phyloP scores from a whole-genome alignment of 2,329 filamentous ascomycete genomes.

The Colletotrichum phormii region DNA sequence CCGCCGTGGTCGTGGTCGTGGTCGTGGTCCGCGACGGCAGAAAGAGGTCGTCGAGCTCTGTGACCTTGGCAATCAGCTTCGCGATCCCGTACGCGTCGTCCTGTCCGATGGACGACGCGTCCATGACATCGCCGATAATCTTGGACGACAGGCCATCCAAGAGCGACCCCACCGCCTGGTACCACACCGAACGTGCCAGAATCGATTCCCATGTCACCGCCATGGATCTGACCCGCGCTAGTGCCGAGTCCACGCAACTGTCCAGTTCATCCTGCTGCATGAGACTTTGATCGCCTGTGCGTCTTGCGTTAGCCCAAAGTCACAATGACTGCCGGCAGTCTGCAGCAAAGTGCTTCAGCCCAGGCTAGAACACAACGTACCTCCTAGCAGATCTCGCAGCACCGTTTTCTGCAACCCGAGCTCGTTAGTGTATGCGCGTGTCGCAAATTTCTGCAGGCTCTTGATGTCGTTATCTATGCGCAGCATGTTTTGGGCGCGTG shows the following conservation, averaged over 20 bases:
- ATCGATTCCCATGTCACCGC: slow-evolving; percentile 69
- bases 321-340: background rate
- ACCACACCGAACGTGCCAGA: slow-evolving; percentile 70
- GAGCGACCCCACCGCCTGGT: slow-evolving; percentile 71
- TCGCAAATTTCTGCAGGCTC: slow-evolving; percentile 69
- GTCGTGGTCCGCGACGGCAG: slow-evolving; percentile 54
- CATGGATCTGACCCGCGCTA: slow-evolving; percentile 63
- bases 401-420: slow-evolving; percentile 71
- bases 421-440: slow-evolving; percentile 70
- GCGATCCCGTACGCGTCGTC: slow-evolving; percentile 74
- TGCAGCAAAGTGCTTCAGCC: slow-evolving; percentile 1
- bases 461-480: slow-evolving; percentile 71
- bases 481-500: slow-evolving; percentile 64
- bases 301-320: slow-evolving; percentile 16
- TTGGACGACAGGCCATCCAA: slow-evolving; percentile 70
- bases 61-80: slow-evolving; percentile 67
- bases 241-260: slow-evolving; percentile 64
- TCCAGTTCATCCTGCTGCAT: slow-evolving; percentile 68
- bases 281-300: slow-evolving; percentile 65
- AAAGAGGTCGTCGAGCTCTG: slow-evolving; percentile 70
- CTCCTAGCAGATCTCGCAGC: slow-evolving; percentile 70
- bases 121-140: slow-evolving; percentile 70
- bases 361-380: slow-evolving; percentile 41
- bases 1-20: slow-evolving; percentile 31
- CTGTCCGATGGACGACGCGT: slow-evolving; percentile 70